These are phyloP conservation scores for Penicillium aurantiogriseum DNA, from an alignment of 2,329 filamentous ascomycete species.

Conservation along the genomic window DNA sequence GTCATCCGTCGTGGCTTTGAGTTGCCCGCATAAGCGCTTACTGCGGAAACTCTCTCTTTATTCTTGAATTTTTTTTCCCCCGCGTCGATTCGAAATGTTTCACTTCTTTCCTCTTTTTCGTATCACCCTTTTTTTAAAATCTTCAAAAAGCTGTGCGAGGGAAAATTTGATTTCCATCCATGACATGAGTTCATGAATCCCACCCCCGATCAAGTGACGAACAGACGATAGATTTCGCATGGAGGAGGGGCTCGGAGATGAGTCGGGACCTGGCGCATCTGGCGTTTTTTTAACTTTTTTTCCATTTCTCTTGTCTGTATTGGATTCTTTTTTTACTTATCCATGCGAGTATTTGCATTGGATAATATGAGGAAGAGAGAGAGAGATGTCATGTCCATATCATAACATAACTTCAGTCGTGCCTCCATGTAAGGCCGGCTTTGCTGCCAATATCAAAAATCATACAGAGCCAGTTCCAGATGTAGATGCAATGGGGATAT, in stretches of 20 bases:
- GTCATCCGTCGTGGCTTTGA: constrained; percentile 84
- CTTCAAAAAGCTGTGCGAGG: constrained; percentile 9
- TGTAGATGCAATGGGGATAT: not conserved
- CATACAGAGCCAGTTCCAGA: constrained; percentile 3
- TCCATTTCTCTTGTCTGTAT: constrained; percentile 19
- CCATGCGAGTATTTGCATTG: not conserved
- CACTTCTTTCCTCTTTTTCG: constrained; percentile 16
- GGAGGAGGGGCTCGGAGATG: constrained; percentile 27
- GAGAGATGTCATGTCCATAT: constrained; percentile 11
- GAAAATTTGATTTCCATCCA: constrained; percentile 12
- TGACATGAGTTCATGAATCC: constrained; percentile 30
- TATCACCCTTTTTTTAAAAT: constrained; percentile 14
- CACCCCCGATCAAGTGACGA: constrained; percentile 23
- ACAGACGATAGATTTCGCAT: constrained; percentile 29
- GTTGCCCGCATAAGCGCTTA: constrained; percentile 60
- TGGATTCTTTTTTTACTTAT: constrained; percentile 11
- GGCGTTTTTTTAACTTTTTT: constrained; percentile 23
- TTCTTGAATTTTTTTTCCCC: constrained; percentile 13
- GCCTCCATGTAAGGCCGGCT: not conserved
- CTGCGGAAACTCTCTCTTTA: constrained; percentile 12
- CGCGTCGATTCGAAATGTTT: constrained; percentile 4
- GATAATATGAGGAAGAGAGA: constrained; percentile 12
- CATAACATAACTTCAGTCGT: constrained; percentile 9
- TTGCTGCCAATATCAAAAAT: constrained; percentile 13
- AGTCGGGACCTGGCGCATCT: constrained; percentile 30